Base-by-base conservation (phyloP, 768 basidiomycete species). In the Russula vinacea region DNA sequence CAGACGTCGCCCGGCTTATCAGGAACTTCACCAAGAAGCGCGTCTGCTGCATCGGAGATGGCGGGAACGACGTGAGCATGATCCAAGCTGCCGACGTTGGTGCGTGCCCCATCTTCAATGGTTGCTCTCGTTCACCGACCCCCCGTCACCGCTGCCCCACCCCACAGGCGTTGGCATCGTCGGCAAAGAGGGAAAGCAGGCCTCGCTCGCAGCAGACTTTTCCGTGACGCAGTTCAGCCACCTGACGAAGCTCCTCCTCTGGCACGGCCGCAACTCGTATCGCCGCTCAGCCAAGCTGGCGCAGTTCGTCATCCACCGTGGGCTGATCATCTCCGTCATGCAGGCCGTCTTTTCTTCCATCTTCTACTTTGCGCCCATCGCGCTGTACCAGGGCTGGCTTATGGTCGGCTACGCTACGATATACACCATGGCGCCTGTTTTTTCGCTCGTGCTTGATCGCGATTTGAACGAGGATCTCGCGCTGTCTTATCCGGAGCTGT, bases 11-110 rank as follows among this genome's bases (percentile, higher is more conserved):
- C 0, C 84, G 93, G 5, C 79, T 99, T 40, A 98, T 99, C 66
- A 88, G 97, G 8, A 80, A 83, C 19, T 87, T 88, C 72, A 97
- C 96, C 3, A 90, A 86, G 77, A 98, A 98, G 75, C 86, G 96
- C 0, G 96, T 99, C 0, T 98, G 96, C 74, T 98, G 97, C 73
- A 98, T 98, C 63, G 97, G 97, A 2, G 97, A 99, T 76, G 97
- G 97, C 39, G 97, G 97, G 5, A 99, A 99, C 74, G 97, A 99
- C 73, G 97, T 99, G 67, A 94, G 92, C 74, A 99, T 99, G 97
- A 99, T 99, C 66, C 97, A 98, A 72, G 97, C 97, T 1, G 97
- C 97, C 2, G 94, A 98, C 71, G 94, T 99, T 63, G 96, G 94
- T 94, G 54, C 73, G 93, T 85, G 5, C 37, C 13, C 49, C 44